These are phyloP conservation scores for Solanum rostratum DNA, from an alignment of 257 asterid species.

Conservation along the genomic window DNA sequence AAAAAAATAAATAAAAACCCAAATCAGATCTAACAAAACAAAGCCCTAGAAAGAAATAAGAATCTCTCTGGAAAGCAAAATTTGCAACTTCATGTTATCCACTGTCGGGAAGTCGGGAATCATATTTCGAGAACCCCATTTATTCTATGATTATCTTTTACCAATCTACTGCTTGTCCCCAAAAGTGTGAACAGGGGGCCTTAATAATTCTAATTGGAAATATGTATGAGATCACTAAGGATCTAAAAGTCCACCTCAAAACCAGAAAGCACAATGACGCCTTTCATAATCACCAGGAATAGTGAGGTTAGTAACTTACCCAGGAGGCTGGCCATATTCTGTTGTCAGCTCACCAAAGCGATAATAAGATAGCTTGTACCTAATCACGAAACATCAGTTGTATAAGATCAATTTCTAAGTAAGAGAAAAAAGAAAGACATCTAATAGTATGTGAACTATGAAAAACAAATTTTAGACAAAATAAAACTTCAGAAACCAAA, in stretches of 20 bases:
- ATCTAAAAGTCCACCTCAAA: not conserved
- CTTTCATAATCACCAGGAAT: not conserved
- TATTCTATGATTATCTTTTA: not conserved
- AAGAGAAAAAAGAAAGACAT: not conserved
- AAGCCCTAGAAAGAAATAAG: not conserved
- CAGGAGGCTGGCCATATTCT: constrained; percentile 92
- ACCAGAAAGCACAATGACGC: not conserved
- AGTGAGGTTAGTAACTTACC: constrained; percentile 39
- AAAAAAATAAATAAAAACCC: not conserved
- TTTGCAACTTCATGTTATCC: not conserved
- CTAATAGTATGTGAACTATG: not conserved
- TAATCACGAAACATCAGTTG: constrained; percentile 15
- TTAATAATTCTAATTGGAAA: not conserved
- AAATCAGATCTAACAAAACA: not conserved
- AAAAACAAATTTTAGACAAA: not conserved
- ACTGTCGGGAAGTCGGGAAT: not conserved
- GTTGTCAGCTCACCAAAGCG: constrained; percentile 97
- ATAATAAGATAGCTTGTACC: constrained; percentile 94
- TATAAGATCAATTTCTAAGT: not conserved
- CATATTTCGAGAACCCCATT: not conserved
- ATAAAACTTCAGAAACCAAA: not conserved
- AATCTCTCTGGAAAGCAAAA: not conserved
- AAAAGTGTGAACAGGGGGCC: not conserved
- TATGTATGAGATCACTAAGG: not conserved
- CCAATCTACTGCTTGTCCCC: not conserved